A percentile compares a stretch with the other conserved stretches of the same genome.
phyloP scores from a whole-genome alignment of 805 yeast genomes.

The Teunomyces kruisii region DNA sequence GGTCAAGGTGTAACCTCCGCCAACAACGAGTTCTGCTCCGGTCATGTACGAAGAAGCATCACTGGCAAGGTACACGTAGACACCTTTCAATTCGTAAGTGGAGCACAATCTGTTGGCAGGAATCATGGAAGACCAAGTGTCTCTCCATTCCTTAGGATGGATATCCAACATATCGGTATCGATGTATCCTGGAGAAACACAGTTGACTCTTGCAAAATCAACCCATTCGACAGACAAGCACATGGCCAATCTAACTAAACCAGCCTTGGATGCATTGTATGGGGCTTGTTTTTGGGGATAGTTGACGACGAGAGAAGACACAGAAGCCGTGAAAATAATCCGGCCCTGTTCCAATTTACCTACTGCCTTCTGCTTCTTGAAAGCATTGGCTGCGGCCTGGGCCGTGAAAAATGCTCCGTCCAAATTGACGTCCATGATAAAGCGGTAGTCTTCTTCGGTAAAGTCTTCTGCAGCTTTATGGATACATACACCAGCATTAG shows the following conservation, averaged over 20 bases:
- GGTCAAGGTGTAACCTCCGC: constrained; percentile 41
- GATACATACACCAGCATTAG: constrained; percentile 73
- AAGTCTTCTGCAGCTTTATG: constrained; percentile 41
- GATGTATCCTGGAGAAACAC: constrained; percentile 47
- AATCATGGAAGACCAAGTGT: constrained; percentile 39
- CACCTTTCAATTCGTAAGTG: constrained; percentile 44
- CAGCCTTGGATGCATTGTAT: constrained; percentile 48
- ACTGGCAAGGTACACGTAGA: constrained; percentile 44
- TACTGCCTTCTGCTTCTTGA: constrained; percentile 23
- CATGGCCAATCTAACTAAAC: constrained; percentile 40
- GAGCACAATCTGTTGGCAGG: constrained; percentile 47
- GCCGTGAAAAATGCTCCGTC: constrained; percentile 45
- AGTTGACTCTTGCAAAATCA: constrained; percentile 44
- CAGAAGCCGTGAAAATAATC: constrained; percentile 44
- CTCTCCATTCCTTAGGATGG: constrained; percentile 30
- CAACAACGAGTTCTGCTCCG: constrained; percentile 45
- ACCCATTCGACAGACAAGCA: constrained; percentile 49
- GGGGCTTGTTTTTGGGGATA: constrained; percentile 47
- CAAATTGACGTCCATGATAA: constrained; percentile 39
- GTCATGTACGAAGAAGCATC: constrained; percentile 46
- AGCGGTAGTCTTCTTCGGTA: constrained; percentile 35
- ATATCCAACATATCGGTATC: constrained; percentile 40
- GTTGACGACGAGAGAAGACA: constrained; percentile 48
- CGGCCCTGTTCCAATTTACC: constrained; percentile 32
- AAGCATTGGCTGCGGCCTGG: constrained; percentile 39